Base-by-base conservation (phyloP, 2,329 filamentous ascomycete species). In the Colletotrichum melonis region DNA sequence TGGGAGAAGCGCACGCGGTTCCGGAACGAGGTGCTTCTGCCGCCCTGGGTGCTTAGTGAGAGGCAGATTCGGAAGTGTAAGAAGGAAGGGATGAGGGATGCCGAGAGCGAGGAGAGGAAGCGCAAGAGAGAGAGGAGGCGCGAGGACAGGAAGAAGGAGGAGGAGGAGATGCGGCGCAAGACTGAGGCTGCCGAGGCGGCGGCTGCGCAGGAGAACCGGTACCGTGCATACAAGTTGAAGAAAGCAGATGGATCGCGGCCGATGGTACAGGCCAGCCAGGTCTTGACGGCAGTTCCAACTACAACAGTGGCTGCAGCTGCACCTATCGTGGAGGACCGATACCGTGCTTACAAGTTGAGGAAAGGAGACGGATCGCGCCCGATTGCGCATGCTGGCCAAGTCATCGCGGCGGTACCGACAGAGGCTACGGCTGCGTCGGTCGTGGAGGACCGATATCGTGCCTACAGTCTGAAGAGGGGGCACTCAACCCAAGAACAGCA, bases 1-100 rank as follows among this genome's bases (percentile, higher is more conserved):
- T 93, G 91, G 91, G 84, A 87, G 76, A 89, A 89, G 80, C 82
- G 86, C 57, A 75, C 79, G 22, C 80, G 79, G 35, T 91, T 92
- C 77, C 84, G 85, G 46, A 78, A 77, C 42, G 84, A 88, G 4
- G 82, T 90, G 6, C 82, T 93, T 16, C 79, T 80, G 3, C 81
- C 79, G 69, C 87, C 89, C 0, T 93, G 91, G 91, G 78, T 86
- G n/a, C 76, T 92, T 35, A 84, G 82, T 35, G 79, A 80, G 26
- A 84, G 82, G 70, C 85, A 88, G 66, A 82, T 91, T 58, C 85
- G 86, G 63, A 82, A 80, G 70, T 91, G 88, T 75, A 85, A 85
- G 73, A 85, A 81, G 74, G 63, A 72, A 14, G 67, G 65, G 49
- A 63, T 38, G 35, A 54, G 58, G n/a, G 84, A 87, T 71, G 86